Evolutionary conservation across 805 yeast genomes (phyloP).

Genomic region (Aciculoconidium aculeatum): DNA sequence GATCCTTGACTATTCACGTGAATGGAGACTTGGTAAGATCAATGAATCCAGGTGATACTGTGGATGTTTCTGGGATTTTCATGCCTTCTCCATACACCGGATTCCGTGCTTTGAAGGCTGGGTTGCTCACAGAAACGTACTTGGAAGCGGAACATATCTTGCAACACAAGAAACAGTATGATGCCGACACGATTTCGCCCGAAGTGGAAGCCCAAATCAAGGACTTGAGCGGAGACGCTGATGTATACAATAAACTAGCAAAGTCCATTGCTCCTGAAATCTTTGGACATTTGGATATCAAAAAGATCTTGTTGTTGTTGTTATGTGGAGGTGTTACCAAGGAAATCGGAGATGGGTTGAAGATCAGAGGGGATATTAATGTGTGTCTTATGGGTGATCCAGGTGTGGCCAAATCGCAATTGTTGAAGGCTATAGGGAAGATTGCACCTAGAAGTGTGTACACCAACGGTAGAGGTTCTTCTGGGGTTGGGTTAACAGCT

Average conservation of each 20-base stretch:
- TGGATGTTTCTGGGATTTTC: constrained; percentile 87
- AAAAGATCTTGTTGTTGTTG: constrained; percentile 78
- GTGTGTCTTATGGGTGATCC: constrained; percentile 98
- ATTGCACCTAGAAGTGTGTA: constrained; percentile 96
- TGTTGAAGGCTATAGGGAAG: constrained; percentile 82
- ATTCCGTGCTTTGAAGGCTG: constrained; percentile 86
- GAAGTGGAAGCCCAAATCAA: constrained; percentile 53
- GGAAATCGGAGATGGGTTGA: constrained; percentile 92
- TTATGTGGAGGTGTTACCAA: constrained; percentile 95
- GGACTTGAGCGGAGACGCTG: constrained; percentile 53
- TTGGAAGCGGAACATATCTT: constrained; percentile 79
- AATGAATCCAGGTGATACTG: constrained; percentile 90
- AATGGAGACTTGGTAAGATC: constrained; percentile 86
- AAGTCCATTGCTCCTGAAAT: constrained; percentile 96
- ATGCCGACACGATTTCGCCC: constrained; percentile 50
- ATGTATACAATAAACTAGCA: constrained; percentile 74
- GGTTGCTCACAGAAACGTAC: constrained; percentile 89
- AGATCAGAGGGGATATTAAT: constrained; percentile 95
- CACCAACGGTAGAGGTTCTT: constrained; percentile 97
- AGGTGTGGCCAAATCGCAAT: constrained; percentile 97
- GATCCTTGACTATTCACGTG: constrained; percentile 79
- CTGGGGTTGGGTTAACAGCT: constrained; percentile 98
- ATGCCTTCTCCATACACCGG: constrained; percentile 96
- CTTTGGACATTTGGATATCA: constrained; percentile 88
- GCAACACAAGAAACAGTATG: constrained; percentile 88